Base-by-base conservation (phyloP, 2,329 filamentous ascomycete species). In the Orbilia brochopaga region DNA sequence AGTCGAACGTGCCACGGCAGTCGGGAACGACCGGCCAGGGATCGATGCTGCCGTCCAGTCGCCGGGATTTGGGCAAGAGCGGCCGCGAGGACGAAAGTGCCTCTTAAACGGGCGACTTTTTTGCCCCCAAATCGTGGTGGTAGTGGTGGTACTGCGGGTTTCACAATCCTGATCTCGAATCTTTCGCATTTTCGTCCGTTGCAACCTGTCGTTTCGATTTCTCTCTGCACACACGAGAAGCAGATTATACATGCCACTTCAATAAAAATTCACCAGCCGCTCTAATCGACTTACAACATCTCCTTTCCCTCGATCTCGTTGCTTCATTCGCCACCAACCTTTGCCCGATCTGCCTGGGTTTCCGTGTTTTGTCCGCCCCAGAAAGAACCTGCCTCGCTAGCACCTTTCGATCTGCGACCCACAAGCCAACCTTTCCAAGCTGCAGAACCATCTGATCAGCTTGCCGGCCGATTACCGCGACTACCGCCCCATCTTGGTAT, bases 1-100 rank as follows among this genome's bases (percentile, higher is more conserved):
- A 13, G n/a, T 42, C 37, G 37, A 42, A 42, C n/a, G 37, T 42
- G n/a, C 37, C 37, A 15, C 37, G 37, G n/a, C 37, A 42, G 37
- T 42, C 37, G 4, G 37, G 37, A 2, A 42, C 37, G 15, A 4
- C 37, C 37, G 15, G 37, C 37, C 37, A 42, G 15, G 37, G 37
- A 42, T 42, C 37, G n/a, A 42, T 17, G 37, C 11, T 42, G 37
- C n/a, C 37, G 15, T 42, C 37, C 37, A 42, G n/a, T 13, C 37
- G 37, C 37, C 37, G 13, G 27, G 27, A 32, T 32, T 4, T 32
- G 27, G 27, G 27, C 37, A 42, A 42, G 15, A 13, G 37, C n/a
- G 37, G 37, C 13, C 37, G 37, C 37, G 37, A 42, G 37, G 37
- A 17, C 37, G 37, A 42, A 13, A 42, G 15, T 15, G 37, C 37